Base-by-base conservation (phyloP, 768 basidiomycete species). In the Pholiota microspora region DNA sequence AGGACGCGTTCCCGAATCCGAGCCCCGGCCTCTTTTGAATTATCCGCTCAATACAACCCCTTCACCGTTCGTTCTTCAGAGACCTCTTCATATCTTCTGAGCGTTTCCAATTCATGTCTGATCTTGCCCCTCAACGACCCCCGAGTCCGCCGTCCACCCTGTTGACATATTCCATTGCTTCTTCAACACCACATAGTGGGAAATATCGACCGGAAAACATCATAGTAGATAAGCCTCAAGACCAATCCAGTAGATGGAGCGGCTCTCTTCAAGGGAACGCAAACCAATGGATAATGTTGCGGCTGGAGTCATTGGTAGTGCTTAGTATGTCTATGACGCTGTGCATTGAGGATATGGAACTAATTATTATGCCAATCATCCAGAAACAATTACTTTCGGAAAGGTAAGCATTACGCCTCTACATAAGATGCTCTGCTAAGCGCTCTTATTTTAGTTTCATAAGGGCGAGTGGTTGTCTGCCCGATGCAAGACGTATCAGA, bases 311-410 rank as follows among this genome's bases (percentile, higher is more conserved):
- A 3, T 67, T 82, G 29, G 74, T 78, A 24, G 71, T 92, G 58
- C 78, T 92, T 63, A 86, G 89, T 89, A 57, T 76, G 77, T 78
- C 74, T 77, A 54, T 34, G 46, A 27, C 16, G 12, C 34, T 28
- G 40, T 13, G 35, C n/a, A 29, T 42, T 45, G 32, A 27, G 46
- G 16, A 28, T 31, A 10, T 27, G 32, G n/a, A 27, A 24, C 15
- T 47, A 4, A 23, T 18, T 18, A 5, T 45, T 28, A 24, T 25
- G 56, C 46, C 6, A 29, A 23, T 44, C n/a, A 25, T 12, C 21
- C 45, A 91, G 89, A 83, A 64, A 82, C 73, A 51, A 82, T 92
- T 59, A 90, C 84, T 9, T 92, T 92, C 69, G 89, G 91, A 62
- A 92, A 92, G 80, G 89, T 89, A 59, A 63, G 71, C 49, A 35